Evolutionary conservation across 768 basidiomycete species (phyloP), one percentile per base, ranked within the genome.

Genomic region (Termitomyces eurrhizus): DNA sequence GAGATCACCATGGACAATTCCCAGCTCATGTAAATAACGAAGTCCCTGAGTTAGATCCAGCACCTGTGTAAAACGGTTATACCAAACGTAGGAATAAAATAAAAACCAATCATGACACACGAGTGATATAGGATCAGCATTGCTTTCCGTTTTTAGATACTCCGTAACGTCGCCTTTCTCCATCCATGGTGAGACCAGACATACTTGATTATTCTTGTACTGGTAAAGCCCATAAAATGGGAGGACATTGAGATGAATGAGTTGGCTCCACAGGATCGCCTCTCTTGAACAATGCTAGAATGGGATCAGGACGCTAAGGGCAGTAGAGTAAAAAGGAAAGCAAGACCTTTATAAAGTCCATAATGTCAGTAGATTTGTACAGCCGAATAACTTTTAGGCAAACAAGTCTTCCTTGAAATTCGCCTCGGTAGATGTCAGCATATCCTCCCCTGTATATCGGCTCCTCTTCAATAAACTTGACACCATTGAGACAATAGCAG

Each of bases 121-220:
- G 16, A 57, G 24, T 13, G 11, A 26, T 36, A 21, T 21, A n/a
- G 41, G 44, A 12, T 32, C 24, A 49, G 8, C 12, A 9, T 21
- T 33, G 3, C 29, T 5, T 24, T 48, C 35, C 4, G 45, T 24
- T 21, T 39, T 26, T 18, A 57, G 9, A 37, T 57, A 57, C 11
- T 33, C 24, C 11, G 4, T 33, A 14, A 57, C n/a, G 36, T 57
- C n/a, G 11, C 56, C 45, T 12, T 49, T 48, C 35, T 57, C 56
- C 56, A 57, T 57, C 56, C 56, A 57, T 18, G 41, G 41, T 26
- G 56, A 45, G n/a, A 57, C 44, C 14, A 57, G 29, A 14, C 41
- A 57, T 24, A 49, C 11, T 24, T 4, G 41, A n/a, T n/a, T n/a
- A 7, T 57, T 57, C 14, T 49, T n/a, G 18, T 33, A 49, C 29